Base-by-base conservation (phyloP, 768 basidiomycete species). In the Hemileccinum rubropunctum region DNA sequence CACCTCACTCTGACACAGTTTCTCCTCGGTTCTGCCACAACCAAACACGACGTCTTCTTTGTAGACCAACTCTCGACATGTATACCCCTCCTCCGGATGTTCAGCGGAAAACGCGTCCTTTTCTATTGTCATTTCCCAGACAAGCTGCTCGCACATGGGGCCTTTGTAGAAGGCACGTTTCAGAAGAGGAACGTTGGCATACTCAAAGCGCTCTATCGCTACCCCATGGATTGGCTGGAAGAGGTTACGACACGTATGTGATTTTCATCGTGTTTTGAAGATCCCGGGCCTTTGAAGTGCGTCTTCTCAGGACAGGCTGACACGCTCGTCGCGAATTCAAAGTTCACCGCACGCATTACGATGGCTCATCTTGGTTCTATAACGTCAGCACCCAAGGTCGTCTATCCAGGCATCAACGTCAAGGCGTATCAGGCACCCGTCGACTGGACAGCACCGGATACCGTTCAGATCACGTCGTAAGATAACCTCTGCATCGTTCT, bases 121-220 rank as follows among this genome's bases (percentile, higher is more conserved):
- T 98, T 98, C 69, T 98, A 99, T 66, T 95, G 93, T 58, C 97
- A 98, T 66, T 98, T 99, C 58, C 97, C 95, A 0, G 95, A 99
- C 71, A 95, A 95, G 67, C 75, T 98, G 1, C 78, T 98, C 23
- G 82, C 87, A 6, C 80, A 82, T 53, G 88, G 88, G 0, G 82
- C 69, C 4, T 67, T 78, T 60, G 76, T 83, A 0, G 82, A 86
- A 45, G 84, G 80, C 12, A 67, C 72, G 47, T 59, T 68, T 37
- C 66, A 63, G 34, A 76, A 65, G 59, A 73, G 64, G 43, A 71
- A 70, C 3, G 68, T 70, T 0, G 65, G 79, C 17, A 30, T 85
- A 3, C 58, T 95, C 58, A 92, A 92, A 68, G 64, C 76, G 32
- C 43, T 93, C 6, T 99, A 99, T 68, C 79, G 95, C 1, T 74